Percentiles rank a stretch among this genome's conserved stretches.
Evolutionary conservation across 164 flowering plant species (phyloP).

Genomic region (Sextonia rubra): DNA sequence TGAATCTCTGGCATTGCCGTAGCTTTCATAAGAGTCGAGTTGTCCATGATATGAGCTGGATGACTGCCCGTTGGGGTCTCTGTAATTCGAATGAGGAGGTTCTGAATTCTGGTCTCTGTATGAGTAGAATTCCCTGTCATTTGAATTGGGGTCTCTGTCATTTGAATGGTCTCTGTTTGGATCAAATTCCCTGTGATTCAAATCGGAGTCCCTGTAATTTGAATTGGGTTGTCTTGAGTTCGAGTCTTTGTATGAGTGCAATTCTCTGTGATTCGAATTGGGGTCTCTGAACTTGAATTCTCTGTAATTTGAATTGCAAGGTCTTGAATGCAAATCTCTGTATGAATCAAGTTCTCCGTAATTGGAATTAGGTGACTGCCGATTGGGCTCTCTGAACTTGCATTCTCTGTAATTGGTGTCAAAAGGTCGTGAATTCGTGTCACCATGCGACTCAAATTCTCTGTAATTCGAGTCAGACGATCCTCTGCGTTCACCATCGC

Average conservation of each 20-base stretch:
- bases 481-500: background rate
- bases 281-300: background rate
- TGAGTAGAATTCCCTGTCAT: background rate
- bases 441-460: background rate
- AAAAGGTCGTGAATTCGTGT: background rate
- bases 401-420: background rate
- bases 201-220: background rate
- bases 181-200: background rate
- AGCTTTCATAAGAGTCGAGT: background rate
- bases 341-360: background rate
- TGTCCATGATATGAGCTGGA: background rate
- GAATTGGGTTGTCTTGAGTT: background rate
- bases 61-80: background rate
- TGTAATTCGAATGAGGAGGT: background rate
- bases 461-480: background rate
- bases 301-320: background rate
- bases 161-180: background rate
- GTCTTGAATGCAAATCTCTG: background rate
- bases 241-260: background rate
- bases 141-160: no score
- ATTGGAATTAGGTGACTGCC: background rate
- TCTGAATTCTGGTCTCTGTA: background rate
- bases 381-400: background rate
- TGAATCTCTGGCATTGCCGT: background rate
- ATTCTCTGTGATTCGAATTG: no score